A percentile compares a stretch with the other conserved stretches of the same genome.
These are phyloP conservation scores for Coccomyxa subellipsoidea DNA, from an alignment of 163 green algal species.

Conservation along the genomic window DNA sequence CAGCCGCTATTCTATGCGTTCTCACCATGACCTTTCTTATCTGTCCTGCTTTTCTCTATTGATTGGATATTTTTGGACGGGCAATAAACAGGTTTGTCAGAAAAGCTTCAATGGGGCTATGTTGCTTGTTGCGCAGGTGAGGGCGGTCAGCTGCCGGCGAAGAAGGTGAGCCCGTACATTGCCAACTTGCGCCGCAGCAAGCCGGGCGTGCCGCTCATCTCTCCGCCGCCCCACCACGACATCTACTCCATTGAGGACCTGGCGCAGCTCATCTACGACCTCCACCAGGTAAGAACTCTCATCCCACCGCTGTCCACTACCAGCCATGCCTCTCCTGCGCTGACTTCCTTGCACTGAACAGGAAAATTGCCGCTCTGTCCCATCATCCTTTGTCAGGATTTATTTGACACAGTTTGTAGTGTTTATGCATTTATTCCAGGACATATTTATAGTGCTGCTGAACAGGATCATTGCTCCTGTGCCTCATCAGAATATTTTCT, in stretches of 20 bases:
- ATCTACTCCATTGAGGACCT: conserved; percentile 99
- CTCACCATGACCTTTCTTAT: too few relatives aligned
- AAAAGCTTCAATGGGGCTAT: too few relatives aligned
- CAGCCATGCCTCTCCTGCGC: not conserved
- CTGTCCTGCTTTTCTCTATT: not conserved
- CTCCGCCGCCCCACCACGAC: conserved; percentile 97
- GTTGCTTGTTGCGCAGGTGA: conserved; percentile 68
- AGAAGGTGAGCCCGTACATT: conserved; percentile 99
- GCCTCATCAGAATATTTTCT: too few relatives aligned
- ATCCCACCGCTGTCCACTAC: not conserved
- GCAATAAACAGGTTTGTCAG: too few relatives aligned
- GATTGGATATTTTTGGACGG: not conserved
- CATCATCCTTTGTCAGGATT: too few relatives aligned
- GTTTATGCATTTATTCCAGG: too few relatives aligned
- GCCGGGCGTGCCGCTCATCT: conserved; percentile 97
- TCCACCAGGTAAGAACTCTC: conserved; percentile 85
- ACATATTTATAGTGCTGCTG: too few relatives aligned
- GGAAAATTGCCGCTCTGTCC: too few relatives aligned
- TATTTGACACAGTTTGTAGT: too few relatives aligned
- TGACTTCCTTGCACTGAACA: not conserved
- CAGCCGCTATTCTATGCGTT: too few relatives aligned
- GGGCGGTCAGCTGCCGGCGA: conserved; percentile 92
- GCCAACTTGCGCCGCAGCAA: conserved; percentile 91
- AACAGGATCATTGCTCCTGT: too few relatives aligned
- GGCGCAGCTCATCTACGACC: conserved; percentile 98